Conservation (phyloP, 345 rosid species). For the Cardamine chenopodiifolia region DNA sequence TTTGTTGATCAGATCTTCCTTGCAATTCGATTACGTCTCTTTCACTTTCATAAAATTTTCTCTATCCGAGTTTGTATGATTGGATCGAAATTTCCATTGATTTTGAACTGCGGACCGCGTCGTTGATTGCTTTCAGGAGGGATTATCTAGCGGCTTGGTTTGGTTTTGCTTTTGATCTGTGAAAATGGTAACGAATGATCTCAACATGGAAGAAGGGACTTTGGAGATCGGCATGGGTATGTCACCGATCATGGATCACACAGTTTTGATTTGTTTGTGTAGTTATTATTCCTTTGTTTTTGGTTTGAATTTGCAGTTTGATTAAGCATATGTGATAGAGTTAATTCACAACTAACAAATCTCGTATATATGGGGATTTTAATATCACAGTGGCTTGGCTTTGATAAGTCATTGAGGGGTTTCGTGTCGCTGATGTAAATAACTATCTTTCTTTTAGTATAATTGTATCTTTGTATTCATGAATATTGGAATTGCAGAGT, state of each 20-base stretch:
- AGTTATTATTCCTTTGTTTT: background rate
- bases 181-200: conserved; percentile 56
- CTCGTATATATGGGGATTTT: background rate
- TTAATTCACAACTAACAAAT: background rate
- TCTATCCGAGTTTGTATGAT: conserved; percentile 8
- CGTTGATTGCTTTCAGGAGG: conserved; percentile 24
- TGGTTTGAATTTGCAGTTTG: background rate
- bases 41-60: background rate
- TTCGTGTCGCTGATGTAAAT: background rate
- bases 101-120: background rate
- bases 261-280: background rate
- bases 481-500: conserved; percentile 57
- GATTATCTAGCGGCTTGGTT: background rate
- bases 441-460: background rate
- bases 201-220: conserved; percentile 60
- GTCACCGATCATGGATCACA: conserved; percentile 11
- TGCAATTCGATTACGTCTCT: background rate
- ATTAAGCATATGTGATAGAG: background rate
- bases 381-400: background rate
- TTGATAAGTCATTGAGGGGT: background rate
- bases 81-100: conserved; percentile 16
- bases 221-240: conserved; percentile 85
- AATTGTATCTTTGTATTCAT: no score
- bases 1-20: conserved; percentile 9
- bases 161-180: conserved; percentile 8